A percentile compares a stretch with the other conserved stretches of the same genome.
Conservation (phyloP, 441 rosid species). For the Kokia cookei region DNA sequence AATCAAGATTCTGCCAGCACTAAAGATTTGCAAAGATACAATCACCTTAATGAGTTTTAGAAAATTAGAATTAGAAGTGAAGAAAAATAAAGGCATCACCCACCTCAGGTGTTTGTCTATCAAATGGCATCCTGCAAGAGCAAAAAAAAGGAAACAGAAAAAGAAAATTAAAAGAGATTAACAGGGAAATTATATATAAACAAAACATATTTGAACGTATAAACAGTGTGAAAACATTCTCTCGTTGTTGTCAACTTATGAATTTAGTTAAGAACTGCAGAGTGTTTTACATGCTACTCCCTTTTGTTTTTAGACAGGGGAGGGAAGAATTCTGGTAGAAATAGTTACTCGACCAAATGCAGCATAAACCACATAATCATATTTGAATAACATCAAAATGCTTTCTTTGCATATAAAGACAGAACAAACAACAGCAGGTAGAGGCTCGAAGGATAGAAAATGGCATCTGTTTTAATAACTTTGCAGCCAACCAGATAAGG, state of each 20-base stretch:
- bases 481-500: neutral
- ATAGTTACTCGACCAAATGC: neutral
- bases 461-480: neutral
- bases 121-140: conserved; percentile 59
- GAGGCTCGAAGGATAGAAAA: neutral
- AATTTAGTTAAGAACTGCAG: neutral
- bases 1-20: neutral
- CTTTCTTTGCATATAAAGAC: neutral
- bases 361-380: neutral
- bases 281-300: neutral
- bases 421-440: neutral
- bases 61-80: neutral
- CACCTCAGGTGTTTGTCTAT: conserved; percentile 71
- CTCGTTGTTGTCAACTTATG: neutral
- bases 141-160: conserved; percentile 1
- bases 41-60: neutral
- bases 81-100: conserved; percentile 3
- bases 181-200: neutral
- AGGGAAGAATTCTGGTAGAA: neutral
- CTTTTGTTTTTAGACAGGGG: neutral
- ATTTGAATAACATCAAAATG: neutral
- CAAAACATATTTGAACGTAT: neutral
- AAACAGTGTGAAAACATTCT: neutral
- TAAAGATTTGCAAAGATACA: neutral
- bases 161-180: conserved; percentile 4